Conservation (phyloP, 2,329 filamentous ascomycete genomes). For the Daldinia sp. region DNA sequence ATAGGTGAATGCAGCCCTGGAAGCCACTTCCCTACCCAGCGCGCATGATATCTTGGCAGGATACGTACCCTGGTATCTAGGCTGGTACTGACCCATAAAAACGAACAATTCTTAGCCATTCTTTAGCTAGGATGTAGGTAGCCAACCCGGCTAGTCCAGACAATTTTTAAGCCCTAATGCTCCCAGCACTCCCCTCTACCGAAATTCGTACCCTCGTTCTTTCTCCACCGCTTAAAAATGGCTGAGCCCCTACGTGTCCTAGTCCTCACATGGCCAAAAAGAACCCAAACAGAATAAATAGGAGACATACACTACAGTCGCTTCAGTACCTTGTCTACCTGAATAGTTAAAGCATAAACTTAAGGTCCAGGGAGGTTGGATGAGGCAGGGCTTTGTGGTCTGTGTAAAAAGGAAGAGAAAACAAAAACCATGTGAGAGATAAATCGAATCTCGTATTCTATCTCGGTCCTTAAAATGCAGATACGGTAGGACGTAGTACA, state of each 20-base stretch:
- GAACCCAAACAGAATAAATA: constrained; percentile 14
- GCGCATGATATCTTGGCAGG: background rate
- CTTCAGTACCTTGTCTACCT: background rate
- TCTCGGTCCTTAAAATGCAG: background rate
- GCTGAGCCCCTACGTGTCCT: constrained; percentile 6
- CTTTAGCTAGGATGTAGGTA: background rate
- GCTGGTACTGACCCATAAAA: constrained; percentile 22
- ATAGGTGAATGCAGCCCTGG: background rate
- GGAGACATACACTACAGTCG: constrained; percentile 12
- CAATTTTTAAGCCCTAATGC: constrained; percentile 3
- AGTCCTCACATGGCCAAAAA: constrained; percentile 18
- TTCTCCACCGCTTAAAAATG: constrained; percentile 26
- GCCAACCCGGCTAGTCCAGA: background rate
- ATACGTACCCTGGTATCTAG: no score
- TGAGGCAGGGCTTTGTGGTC: background rate
- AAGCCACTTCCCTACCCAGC: no score
- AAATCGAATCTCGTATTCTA: constrained; percentile 20
- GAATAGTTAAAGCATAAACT: background rate
- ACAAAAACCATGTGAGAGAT: constrained; percentile 7
- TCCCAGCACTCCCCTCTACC: constrained; percentile 8
- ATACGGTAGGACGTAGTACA: constrained; percentile 3
- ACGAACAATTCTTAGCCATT: constrained; percentile 16
- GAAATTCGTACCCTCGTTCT: constrained; percentile 20
- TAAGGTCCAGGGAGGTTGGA: constrained; percentile 14
- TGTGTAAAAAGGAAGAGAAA: background rate